A percentile compares a stretch with the other conserved stretches of the same genome.
Evolutionary conservation across 1,139 yeast species (phyloP).

Genomic region (Debaryomyces udenii): DNA sequence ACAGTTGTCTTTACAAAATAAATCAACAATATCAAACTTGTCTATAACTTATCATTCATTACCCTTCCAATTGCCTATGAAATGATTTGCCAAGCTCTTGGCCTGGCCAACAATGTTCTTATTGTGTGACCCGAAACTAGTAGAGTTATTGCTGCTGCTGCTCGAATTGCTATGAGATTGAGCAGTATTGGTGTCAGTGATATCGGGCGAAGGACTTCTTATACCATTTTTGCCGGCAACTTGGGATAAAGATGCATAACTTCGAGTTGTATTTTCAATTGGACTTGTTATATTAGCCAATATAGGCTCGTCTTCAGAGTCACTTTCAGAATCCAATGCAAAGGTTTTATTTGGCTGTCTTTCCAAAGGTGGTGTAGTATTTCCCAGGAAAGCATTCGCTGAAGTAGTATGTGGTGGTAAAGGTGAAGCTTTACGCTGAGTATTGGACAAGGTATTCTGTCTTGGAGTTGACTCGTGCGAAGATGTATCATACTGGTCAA

Average conservation of each 20-base stretch:
- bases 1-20: no score
- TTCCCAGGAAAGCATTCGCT: constrained; percentile 43
- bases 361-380: constrained; percentile 25
- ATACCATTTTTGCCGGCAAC: constrained; percentile 54
- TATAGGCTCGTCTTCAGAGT: constrained; percentile 34
- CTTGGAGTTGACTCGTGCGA: constrained; percentile 6
- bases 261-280: constrained; percentile 20
- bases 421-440: constrained; percentile 42
- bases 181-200: constrained; percentile 2
- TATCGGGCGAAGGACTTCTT: constrained; percentile 34
- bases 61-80: constrained; percentile 37
- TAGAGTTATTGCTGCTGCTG: constrained; percentile 5
- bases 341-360: constrained; percentile 25
- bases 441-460: constrained; percentile 24
- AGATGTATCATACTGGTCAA: constrained; percentile 9
- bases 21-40: constrained; percentile 4
- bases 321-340: constrained; percentile 36
- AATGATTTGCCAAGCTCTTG: constrained; percentile 42
- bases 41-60: constrained; percentile 17
- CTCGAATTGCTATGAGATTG: constrained; percentile 3
- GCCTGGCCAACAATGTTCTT: constrained; percentile 42
- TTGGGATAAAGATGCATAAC: constrained; percentile 50
- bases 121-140: constrained; percentile 9
- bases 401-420: constrained; percentile 52
- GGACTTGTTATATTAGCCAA: constrained; percentile 27